Percentiles rank a stretch among this genome's conserved stretches.
Evolutionary conservation across 1,284 basidiomycete species (phyloP).

Genomic region (Fomitiporia mediterranea): DNA sequence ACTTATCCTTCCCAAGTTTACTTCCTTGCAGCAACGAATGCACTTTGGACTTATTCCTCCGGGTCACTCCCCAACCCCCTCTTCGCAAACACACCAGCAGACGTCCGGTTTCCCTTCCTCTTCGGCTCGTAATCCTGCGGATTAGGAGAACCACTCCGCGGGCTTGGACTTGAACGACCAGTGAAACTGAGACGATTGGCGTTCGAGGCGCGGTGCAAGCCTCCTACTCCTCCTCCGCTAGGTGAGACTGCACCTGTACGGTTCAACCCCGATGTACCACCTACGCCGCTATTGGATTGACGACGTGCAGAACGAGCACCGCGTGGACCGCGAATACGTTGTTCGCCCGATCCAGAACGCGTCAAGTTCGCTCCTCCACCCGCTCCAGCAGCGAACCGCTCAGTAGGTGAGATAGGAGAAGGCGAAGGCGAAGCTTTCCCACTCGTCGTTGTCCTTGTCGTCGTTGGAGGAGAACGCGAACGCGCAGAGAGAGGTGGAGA

Average conservation of each 20-base stretch:
- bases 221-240: background rate
- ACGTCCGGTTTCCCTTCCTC: constrained; percentile 36
- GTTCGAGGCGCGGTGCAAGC: background rate
- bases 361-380: constrained; percentile 34
- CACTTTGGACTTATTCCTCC: constrained; percentile 51
- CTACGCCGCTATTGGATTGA: constrained; percentile 41
- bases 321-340: constrained; percentile 50
- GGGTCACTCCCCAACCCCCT: constrained; percentile 78
- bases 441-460: too few relatives aligned
- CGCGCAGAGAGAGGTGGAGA: constrained; percentile 37
- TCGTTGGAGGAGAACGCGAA: constrained; percentile 44
- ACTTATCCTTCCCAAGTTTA: too few relatives aligned
- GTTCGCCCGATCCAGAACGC: constrained; percentile 40
- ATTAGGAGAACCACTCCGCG: constrained; percentile 18
- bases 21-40: background rate
- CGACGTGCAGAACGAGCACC: constrained; percentile 36
- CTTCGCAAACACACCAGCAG: constrained; percentile 54
- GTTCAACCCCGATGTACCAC: constrained; percentile 53
- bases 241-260: constrained; percentile 25
- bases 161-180: constrained; percentile 2
- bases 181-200: constrained; percentile 17
- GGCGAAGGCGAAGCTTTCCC: background rate
- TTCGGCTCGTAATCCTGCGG: constrained; percentile 29
- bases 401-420: constrained; percentile 7
- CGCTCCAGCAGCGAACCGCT: constrained; percentile 30